Percentiles rank a stretch among this genome's conserved stretches.
These are phyloP conservation scores for Nematocida ironsii DNA, from an alignment of 371 early-diverging fungal genomes.

Conservation along the genomic window DNA sequence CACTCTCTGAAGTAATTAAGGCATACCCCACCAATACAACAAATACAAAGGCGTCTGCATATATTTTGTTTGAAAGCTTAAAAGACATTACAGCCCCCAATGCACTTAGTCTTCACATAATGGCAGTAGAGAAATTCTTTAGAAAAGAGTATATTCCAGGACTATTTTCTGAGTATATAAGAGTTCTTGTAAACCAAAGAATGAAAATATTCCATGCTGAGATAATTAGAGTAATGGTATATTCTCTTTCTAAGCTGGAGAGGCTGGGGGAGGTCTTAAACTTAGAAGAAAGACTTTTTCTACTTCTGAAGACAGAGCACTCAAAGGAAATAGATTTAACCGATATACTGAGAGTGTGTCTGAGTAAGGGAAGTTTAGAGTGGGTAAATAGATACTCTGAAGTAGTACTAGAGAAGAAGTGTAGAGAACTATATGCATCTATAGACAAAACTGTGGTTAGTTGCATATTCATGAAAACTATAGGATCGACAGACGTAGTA, in stretches of 20 bases:
- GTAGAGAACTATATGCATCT: neutral
- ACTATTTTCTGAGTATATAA: constrained; percentile 40
- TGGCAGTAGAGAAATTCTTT: constrained; percentile 13
- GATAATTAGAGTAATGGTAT: constrained; percentile 10
- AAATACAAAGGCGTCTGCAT: neutral
- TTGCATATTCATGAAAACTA: neutral
- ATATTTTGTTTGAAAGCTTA: constrained; percentile 37
- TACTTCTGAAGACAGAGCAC: neutral
- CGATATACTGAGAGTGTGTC: neutral
- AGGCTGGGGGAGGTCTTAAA: neutral
- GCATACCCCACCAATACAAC: neutral
- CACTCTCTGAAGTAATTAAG: neutral
- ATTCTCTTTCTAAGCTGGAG: neutral
- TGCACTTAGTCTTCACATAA: neutral
- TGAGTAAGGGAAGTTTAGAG: neutral
- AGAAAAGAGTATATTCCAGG: constrained; percentile 35
- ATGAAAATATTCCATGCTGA: neutral
- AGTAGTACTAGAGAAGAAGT: neutral
- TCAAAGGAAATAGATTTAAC: neutral
- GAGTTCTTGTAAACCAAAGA: neutral
- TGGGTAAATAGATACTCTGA: neutral
- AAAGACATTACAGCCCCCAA: neutral
- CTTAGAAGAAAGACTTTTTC: constrained; percentile 29
- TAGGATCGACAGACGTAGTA: neutral
- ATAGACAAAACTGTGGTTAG: neutral